Evolutionary conservation across 805 yeast species (phyloP), one percentile per base, ranked within the genome.

Genomic region (Wickerhamiella galacta): DNA sequence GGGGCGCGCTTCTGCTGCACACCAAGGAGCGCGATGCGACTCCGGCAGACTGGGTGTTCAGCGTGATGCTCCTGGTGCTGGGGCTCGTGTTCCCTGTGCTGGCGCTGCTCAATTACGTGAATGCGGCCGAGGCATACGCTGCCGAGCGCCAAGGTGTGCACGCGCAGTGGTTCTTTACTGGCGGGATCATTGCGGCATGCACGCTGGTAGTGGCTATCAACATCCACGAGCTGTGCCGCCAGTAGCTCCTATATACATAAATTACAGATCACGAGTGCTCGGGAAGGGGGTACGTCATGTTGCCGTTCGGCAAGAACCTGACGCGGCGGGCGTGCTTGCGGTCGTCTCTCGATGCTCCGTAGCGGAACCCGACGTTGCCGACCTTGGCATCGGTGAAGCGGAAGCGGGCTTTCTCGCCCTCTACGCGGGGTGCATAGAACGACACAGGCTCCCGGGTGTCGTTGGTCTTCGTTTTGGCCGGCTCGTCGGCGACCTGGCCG

Each of bases 291-390:
- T 43, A 46, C 9, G 39, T 27, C 29, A 17, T 25, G 24, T 21
- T 22, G 22, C 51, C 51, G 29, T 46, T 39, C 12, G 51, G 47
- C 36, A 34, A 19, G 35, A 39, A 55, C 20, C 39, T 37, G 22
- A 54, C 56, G 37, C 49, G 44, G 36, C 96, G 72, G 53, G 81
- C 76, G 51, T 75, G 79, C 68, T 76, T 81, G 47, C 70, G 75
- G 57, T 87, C 96, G 61, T 95, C 80, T 43, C 75, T 66, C 14
- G 82, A 69, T 25, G 83, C 80, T 57, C 96, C 96, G 52, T 87
- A 87, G 51, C 96, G 73, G 67, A 60, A 71, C 32, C 96, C 98
- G 34, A 83, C 90, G 35, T 70, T 60, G 23, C 95, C 95, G 30
- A 77, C 81, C 49, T 67, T 72, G 28, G 82, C 76, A 40, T 73